phyloP scores from a whole-genome alignment of 1,284 basidiomycete genomes.

The Amylostereum areolatum region DNA sequence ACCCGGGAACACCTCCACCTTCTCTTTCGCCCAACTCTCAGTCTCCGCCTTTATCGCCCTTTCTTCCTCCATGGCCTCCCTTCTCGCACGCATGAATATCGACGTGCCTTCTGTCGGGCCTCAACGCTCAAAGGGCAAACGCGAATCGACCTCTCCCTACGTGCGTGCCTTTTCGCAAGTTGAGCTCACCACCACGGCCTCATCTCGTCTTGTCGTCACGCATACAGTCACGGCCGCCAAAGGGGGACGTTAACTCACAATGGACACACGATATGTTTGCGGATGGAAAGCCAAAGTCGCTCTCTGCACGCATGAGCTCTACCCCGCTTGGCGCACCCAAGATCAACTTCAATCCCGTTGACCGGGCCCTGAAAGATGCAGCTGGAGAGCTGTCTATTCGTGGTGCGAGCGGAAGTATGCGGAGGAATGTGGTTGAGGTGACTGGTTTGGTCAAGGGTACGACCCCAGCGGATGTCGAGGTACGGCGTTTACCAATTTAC shows the following conservation, averaged over 20 bases:
- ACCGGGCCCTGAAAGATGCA: constrained; percentile 35
- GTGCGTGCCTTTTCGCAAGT: constrained; percentile 42
- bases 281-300: constrained; percentile 38
- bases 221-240: constrained; percentile 43
- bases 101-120: constrained; percentile 41
- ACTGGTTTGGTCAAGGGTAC: constrained; percentile 72
- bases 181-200: constrained; percentile 3
- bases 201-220: constrained; percentile 12
- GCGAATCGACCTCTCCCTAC: constrained; percentile 49
- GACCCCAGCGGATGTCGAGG: constrained; percentile 76
- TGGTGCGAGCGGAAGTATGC: constrained; percentile 48
- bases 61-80: constrained; percentile 45
- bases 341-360: constrained; percentile 43
- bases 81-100: constrained; percentile 62
- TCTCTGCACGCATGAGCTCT: constrained; percentile 52
- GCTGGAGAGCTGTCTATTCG: constrained; percentile 55
- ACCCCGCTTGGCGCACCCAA: constrained; percentile 41
- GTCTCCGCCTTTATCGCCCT: background rate
- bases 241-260: constrained; percentile 57
- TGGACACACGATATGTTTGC: constrained; percentile 73
- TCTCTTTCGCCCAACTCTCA: background rate
- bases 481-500: constrained; percentile 22
- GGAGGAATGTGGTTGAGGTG: constrained; percentile 71
- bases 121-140: constrained; percentile 49
- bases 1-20: too few species aligned